A percentile compares a stretch with the other conserved stretches of the same genome.
These are phyloP conservation scores for Mycena belliarum DNA, from an alignment of 768 basidiomycete species.

Conservation along the genomic window DNA sequence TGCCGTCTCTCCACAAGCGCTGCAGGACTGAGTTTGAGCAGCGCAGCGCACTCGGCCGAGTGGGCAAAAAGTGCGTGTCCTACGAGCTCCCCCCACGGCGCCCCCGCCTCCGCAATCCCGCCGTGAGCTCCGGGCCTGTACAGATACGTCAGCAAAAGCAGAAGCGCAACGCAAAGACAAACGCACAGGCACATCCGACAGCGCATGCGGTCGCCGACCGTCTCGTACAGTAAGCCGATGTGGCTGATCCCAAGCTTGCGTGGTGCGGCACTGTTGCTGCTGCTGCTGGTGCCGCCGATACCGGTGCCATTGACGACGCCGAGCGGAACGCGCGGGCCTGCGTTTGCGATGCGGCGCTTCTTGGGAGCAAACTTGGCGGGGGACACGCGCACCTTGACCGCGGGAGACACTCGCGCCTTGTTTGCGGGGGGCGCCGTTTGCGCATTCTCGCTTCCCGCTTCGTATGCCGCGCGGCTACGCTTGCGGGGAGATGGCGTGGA, in stretches of 20 bases:
- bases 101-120: not conserved
- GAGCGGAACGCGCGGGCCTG: not conserved
- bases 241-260: conserved; percentile 2
- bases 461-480: not conserved
- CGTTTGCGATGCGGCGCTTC: not conserved
- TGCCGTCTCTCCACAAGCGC: not conserved
- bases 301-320: no score
- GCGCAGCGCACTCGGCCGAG: not conserved
- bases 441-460: not conserved
- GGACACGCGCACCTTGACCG: not conserved
- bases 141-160: not conserved
- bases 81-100: not conserved
- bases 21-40: not conserved
- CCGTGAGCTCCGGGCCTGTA: not conserved
- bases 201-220: not conserved
- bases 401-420: not conserved
- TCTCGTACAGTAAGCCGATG: not conserved
- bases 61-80: not conserved
- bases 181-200: conserved; percentile 3
- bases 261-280: not conserved
- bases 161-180: not conserved
- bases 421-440: not conserved
- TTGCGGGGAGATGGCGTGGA: not conserved
- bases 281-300: no score
- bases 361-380: not conserved